Base-by-base conservation (phyloP, 306 rosid genomes). In the Quillaja saponaria region DNA sequence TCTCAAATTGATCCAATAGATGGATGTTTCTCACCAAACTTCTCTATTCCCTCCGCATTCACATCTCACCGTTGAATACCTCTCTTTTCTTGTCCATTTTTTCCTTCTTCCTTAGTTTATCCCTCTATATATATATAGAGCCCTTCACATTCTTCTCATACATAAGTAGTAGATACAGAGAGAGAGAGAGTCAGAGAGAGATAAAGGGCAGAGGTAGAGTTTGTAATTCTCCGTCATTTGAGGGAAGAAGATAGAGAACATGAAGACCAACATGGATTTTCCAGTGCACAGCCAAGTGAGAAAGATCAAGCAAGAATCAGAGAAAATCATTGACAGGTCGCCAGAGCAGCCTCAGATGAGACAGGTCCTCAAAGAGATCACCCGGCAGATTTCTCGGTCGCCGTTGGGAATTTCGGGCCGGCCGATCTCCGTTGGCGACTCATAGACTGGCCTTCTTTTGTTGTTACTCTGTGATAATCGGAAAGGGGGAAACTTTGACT, bases 291-390 rank as follows among this genome's bases (percentile, higher is more conserved):
- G 83, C 68, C 96, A 89, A 59, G 87, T 89, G 66, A 61, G 73
- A 63, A 89, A 84, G 87, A 89, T 89, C 70, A 89, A 89, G 77
- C 80, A 81, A 59, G 96, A 89, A 74, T 85, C 90, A 12, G 87
- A 81, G 71, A 74, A 82, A 31, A 49, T 72, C 7, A 21, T 57
- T 8, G 96, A 89, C 28, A 71, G 76, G 94, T 49, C 75, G 34
- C 76, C 85, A 6, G 85, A 68, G 2, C 74, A 85, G 57, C 80
- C 85, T 1, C 88, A 89, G 83, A 61, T 81, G 16, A 81, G 78
- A 71, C 81, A 76, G 5, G 81, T 61, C 42, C 72, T 83, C 18
- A 62, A 82, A 44, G 91, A 82, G 18, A 64, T 85, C 0, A 49
- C 67, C 28, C 78, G 87, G 49, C 95, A 64, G 64, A 61, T 81